These are phyloP conservation scores for Dioscorea dumetorum DNA, from an alignment of 106 monocot species.

Conservation along the genomic window DNA sequence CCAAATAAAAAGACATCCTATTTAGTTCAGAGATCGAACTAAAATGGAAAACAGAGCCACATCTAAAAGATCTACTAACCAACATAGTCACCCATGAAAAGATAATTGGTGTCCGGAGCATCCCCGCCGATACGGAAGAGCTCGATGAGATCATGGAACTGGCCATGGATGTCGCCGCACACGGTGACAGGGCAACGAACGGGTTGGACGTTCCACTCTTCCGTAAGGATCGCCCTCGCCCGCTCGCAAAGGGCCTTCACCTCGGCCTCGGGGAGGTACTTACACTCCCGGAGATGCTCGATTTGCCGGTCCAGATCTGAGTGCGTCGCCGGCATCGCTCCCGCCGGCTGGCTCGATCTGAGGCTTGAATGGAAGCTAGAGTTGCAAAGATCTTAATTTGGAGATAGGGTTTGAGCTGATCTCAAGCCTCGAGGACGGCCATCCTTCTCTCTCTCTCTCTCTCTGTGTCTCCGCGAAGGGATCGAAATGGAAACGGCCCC, in stretches of 20 bases:
- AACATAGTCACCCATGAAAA: slow-evolving; percentile 78
- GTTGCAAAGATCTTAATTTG: no score
- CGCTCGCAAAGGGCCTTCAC: slow-evolving; percentile 76
- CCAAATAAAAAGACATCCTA: no score
- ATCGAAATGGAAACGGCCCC: no score
- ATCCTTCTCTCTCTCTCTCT: no score
- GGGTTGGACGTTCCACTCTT: slow-evolving; percentile 86
- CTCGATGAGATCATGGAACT: slow-evolving; percentile 72
- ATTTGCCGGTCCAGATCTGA: slow-evolving; percentile 85
- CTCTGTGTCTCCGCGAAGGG: no score
- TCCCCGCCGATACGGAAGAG: slow-evolving; percentile 70
- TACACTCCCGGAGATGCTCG: slow-evolving; percentile 75
- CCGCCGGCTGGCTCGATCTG: no score
- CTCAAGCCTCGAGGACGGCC: no score
- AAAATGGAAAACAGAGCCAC: no score
- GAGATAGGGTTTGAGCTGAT: no score
- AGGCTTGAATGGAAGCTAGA: no score
- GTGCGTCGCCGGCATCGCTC: slow-evolving; percentile 19
- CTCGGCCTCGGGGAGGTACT: slow-evolving; percentile 61
- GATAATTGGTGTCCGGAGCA: slow-evolving; percentile 71
- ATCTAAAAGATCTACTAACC: slow-evolving; percentile 20
- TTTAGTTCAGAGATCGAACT: no score
- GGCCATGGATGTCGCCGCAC: slow-evolving; percentile 72
- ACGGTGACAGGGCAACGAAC: slow-evolving; percentile 72
- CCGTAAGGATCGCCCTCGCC: slow-evolving; percentile 57